Evolutionary conservation across 495 filamentous ascomycete genomes (phyloP), one percentile per base, ranked within the genome.

Genomic region (Lasiosphaeria hispida): DNA sequence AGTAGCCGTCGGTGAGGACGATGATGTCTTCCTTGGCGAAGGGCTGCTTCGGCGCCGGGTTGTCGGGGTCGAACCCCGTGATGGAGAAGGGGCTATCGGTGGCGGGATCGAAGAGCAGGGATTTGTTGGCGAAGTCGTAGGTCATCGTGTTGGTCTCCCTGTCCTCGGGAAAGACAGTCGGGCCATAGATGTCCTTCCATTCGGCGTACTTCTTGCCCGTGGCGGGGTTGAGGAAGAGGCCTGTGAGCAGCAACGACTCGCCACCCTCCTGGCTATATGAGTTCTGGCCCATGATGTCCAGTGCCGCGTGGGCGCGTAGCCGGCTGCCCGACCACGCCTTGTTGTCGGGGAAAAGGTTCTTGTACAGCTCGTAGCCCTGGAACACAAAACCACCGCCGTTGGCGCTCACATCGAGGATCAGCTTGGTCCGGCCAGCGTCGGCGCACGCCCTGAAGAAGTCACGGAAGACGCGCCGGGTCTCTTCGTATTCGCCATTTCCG

Each of bases 1-100:
- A 88, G 65, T 80, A 80, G 55, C 85, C 83, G 63, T 88, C 83
- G 42, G 77, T 76, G 42, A 77, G 65, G 59, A 81, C 52, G 48
- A 76, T 69, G 17, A 77, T 63, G 45, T 77, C 67, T 48, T 76
- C 73, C 7, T 53, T 68, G 44, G 78, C 74, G 10, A 61, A 61
- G 9, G 53, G 54, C n/a, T 47, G 37, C 63, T 67, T 7, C 49
- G 49, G 10, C 73, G 67, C 55, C 70, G 63, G 34, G 73, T 67
- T 15, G 62, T 66, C 37, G 49, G 63, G 50, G 60, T 63, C 48
- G 54, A 69, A 42, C n/a, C 62, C 59, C 6, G 53, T 55, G 7
- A 63, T 38, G 10, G 63, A 57, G 10, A 53, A 42, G 11, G 68
- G 60, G 10, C 61, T 37, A 15, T 59, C 41, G 30, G 61, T 62